Evolutionary conservation across 192 early-diverging fungal genomes (phyloP), one percentile per base, ranked within the genome.

Genomic region (Spizellomyces punctatus): DNA sequence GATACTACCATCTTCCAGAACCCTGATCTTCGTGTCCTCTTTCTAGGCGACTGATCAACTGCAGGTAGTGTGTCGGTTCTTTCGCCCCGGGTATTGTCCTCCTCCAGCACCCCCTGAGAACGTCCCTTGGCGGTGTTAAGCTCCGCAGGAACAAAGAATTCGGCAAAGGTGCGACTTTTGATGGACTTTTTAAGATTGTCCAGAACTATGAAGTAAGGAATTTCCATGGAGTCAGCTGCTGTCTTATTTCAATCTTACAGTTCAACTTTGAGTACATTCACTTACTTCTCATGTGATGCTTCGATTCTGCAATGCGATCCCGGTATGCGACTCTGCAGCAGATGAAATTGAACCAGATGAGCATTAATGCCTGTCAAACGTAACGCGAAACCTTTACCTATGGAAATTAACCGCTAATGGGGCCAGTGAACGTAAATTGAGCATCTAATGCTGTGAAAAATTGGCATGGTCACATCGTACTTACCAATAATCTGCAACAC

Each of bases 341-440:
- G 27, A 36, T 36, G 27, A 43, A 8, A 63, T 17, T 2, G 19
- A 61, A 17, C 22, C 12, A 17, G 14, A 17, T 61, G 22, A 16
- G 16, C 2, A 3, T 61, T 12, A 22, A 61, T 36, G 58, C 10
- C 22, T 22, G 41, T 16, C 50, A n/a, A 10, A 8, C 56, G 10
- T 17, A 44, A 8, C 57, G 16, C 27, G 27, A 36, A 36, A 36
- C 27, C 27, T 36, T 36, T 41, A 62, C 67, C 57, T 16, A 54
- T 75, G 73, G 45, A 75, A 75, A 7, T 69, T 75, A 52, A 75
- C 73, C 45, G 73, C 72, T 73, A 55, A 12, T 41, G 48, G n/a
- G 14, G 48, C n/a, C 45, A 60, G 36, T 36, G 12, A 14, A 61
- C 36, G 59, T 61, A 12, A 36, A 61, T 12, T 61, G 59, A 27